phyloP scores from a whole-genome alignment of 1,139 yeast species.

The Yamadazyma atlantica region DNA sequence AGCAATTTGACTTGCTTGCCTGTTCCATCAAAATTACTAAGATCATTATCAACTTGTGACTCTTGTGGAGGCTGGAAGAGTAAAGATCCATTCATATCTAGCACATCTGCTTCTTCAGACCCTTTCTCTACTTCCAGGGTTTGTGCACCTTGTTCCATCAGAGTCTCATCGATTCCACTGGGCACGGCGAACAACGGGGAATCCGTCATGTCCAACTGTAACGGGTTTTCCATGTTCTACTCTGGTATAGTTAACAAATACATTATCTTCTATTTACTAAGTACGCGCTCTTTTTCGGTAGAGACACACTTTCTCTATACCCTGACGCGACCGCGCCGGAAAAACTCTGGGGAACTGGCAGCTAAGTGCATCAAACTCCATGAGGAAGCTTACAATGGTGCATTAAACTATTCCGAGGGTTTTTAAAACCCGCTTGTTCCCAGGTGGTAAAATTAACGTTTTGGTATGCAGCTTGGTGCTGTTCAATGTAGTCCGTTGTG shows the following conservation, averaged over 20 bases:
- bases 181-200: constrained; percentile 8
- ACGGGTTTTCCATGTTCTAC: constrained; percentile 10
- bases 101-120: not conserved
- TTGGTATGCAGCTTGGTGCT: constrained; percentile 24
- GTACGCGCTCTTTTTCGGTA: not conserved
- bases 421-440: constrained; percentile 25
- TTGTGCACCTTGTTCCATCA: not conserved
- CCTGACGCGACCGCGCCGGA: not conserved
- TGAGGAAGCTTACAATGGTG: constrained; percentile 14
- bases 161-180: constrained; percentile 3
- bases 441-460: constrained; percentile 25
- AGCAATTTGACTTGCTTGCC: constrained; percentile 24
- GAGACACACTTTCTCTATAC: no score
- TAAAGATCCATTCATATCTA: constrained; percentile 7
- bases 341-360: no score
- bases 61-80: constrained; percentile 5
- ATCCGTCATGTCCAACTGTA: constrained; percentile 7
- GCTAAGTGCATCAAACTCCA: no score
- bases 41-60: not conserved
- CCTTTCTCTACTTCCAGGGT: not conserved
- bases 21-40: not conserved
- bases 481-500: constrained; percentile 24
- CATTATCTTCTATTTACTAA: not conserved
- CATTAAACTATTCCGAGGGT: constrained; percentile 23
- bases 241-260: not conserved